phyloP scores from a whole-genome alignment of 805 yeast species.

The Metschnikowia hibisci region DNA sequence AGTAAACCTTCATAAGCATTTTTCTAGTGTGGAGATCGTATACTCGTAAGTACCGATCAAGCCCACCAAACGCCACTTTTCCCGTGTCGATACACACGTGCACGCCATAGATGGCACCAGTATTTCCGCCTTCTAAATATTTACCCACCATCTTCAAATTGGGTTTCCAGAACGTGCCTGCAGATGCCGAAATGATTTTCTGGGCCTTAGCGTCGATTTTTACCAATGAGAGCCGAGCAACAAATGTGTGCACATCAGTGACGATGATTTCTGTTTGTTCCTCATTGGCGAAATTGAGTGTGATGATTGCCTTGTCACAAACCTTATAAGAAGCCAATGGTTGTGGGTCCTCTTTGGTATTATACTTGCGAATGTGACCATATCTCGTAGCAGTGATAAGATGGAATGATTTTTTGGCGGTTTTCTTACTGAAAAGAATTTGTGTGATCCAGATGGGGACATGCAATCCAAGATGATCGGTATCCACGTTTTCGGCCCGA shows the following conservation, averaged over 20 bases:
- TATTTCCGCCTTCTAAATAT: conserved; percentile 45
- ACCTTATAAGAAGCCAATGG: conserved; percentile 60
- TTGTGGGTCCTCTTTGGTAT: conserved; percentile 60
- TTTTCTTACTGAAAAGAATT: conserved; percentile 43
- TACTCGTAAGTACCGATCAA: conserved; percentile 82
- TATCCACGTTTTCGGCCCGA: conserved; percentile 78
- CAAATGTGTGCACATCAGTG: conserved; percentile 68
- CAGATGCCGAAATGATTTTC: conserved; percentile 38
- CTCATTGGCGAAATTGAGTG: conserved; percentile 33
- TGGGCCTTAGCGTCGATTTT: conserved; percentile 34
- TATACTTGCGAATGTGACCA: conserved; percentile 75
- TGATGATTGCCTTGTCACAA: conserved; percentile 50
- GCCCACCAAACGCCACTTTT: conserved; percentile 71
- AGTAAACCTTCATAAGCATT: conserved; percentile 63
- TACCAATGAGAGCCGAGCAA: conserved; percentile 48
- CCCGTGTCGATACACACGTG: conserved; percentile 36
- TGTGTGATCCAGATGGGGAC: conserved; percentile 78
- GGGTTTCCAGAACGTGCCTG: conserved; percentile 43
- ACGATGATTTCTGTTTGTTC: conserved; percentile 45
- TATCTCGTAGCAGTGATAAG: conserved; percentile 66
- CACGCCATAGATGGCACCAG: conserved; percentile 76
- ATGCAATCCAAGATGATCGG: conserved; percentile 70
- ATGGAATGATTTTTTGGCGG: conserved; percentile 38
- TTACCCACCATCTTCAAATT: conserved; percentile 61
- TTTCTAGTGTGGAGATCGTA: conserved; percentile 60